Conservation (phyloP, 768 basidiomycete genomes). For the Hebeloma cylindrosporum region DNA sequence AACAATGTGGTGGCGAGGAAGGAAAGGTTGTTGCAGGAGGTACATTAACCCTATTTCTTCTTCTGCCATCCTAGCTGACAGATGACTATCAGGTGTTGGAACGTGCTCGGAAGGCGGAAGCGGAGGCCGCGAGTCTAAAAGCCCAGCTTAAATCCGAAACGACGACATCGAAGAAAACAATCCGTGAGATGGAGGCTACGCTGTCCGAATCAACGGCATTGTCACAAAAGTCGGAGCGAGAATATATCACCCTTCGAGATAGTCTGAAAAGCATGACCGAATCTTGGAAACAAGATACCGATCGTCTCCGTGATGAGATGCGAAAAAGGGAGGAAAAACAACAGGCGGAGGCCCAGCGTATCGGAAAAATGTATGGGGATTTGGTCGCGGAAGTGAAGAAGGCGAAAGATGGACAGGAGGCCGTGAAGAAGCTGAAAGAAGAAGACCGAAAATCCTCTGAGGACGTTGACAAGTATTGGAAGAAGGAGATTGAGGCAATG, state of each 20-base stretch:
- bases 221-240: conserved; percentile 79
- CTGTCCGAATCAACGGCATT: conserved; percentile 73
- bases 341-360: conserved; percentile 62
- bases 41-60: conserved; percentile 26
- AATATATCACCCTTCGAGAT: conserved; percentile 78
- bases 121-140: conserved; percentile 67
- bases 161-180: conserved; percentile 65
- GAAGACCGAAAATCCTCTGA: conserved; percentile 49
- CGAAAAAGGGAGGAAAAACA: conserved; percentile 68
- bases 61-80: not conserved
- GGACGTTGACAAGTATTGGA: conserved; percentile 63
- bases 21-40: conserved; percentile 85
- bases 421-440: conserved; percentile 49
- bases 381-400: conserved; percentile 63
- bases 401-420: conserved; percentile 44
- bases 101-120: conserved; percentile 84
- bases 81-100: conserved; percentile 58
- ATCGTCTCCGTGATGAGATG: conserved; percentile 73
- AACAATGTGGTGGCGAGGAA: conserved; percentile 88
- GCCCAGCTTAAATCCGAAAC: conserved; percentile 74
- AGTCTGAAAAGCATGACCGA: conserved; percentile 72
- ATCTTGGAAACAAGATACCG: conserved; percentile 73
- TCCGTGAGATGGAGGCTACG: conserved; percentile 79
- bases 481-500: conserved; percentile 54
- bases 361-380: conserved; percentile 68